These are phyloP conservation scores for Bruguiera hainesii DNA, from an alignment of 441 rosid genomes.

Conservation along the genomic window DNA sequence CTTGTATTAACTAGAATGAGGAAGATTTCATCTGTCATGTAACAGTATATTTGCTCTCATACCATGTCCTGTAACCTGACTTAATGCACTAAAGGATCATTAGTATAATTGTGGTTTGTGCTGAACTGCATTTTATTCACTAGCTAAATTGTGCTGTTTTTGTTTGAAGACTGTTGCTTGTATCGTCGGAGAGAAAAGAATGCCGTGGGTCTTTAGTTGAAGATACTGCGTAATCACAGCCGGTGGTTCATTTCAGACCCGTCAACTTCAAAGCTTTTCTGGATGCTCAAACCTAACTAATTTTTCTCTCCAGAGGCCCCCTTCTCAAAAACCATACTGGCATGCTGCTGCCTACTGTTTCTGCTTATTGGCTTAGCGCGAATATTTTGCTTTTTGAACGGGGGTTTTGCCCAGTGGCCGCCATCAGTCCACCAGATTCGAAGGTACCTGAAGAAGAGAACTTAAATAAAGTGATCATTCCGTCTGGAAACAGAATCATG, in stretches of 20 bases:
- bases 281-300: conserved; percentile 19
- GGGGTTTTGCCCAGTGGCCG: neutral
- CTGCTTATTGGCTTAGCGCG: conserved; percentile 22
- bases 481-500: no score
- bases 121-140: no score
- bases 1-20: conserved; percentile 13
- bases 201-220: neutral
- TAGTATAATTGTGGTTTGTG: no score
- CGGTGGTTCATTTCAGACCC: conserved; percentile 12
- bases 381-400: conserved; percentile 18
- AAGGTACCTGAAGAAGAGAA: neutral
- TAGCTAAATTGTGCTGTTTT: no score
- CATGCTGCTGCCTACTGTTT: neutral
- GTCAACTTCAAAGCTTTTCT: conserved; percentile 32
- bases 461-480: no score
- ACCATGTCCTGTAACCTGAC: no score
- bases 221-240: neutral
- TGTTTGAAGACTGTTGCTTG: no score
- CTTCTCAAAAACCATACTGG: neutral
- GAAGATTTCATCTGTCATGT: conserved; percentile 9
- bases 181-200: neutral
- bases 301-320: no score
- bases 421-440: neutral
- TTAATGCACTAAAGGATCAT: no score
- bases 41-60: no score